Percentiles rank a stretch among this genome's conserved stretches.
phyloP scores from a whole-genome alignment of 2,329 filamentous ascomycete species.

The Rhexocercosporidium sp. region DNA sequence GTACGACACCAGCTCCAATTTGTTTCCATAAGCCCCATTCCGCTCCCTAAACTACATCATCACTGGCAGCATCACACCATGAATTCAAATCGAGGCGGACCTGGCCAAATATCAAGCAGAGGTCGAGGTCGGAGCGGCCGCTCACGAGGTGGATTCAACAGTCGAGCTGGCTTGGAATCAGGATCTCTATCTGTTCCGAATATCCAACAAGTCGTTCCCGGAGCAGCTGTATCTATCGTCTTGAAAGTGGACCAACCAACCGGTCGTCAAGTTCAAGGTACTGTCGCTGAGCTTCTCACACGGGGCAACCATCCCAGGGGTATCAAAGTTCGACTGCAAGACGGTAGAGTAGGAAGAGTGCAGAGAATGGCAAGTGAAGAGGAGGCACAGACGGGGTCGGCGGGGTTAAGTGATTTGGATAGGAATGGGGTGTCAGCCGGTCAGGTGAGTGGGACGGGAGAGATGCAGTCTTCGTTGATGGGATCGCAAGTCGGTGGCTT shows the following conservation, averaged over 20 bases:
- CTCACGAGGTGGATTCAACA: constrained; percentile 9
- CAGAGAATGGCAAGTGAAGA: constrained; percentile 37
- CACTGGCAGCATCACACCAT: background rate
- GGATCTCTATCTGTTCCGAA: constrained; percentile 31
- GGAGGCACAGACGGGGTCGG: constrained; percentile 21
- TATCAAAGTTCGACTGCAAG: constrained; percentile 41
- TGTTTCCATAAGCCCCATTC: background rate
- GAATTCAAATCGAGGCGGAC: constrained; percentile 24
- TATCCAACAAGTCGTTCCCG: constrained; percentile 33
- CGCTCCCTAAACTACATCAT: background rate
- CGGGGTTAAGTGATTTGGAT: constrained; percentile 28
- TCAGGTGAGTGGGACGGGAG: background rate
- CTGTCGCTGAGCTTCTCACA: constrained; percentile 39
- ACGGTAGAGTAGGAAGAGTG: constrained; percentile 41
- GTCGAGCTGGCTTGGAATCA: background rate
- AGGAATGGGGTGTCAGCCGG: constrained; percentile 26
- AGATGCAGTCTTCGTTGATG: background rate
- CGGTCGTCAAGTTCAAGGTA: constrained; percentile 38
- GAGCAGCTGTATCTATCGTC: constrained; percentile 39
- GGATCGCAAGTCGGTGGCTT: background rate
- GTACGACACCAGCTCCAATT: background rate
- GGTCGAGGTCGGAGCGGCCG: constrained; percentile 21
- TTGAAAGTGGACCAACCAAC: constrained; percentile 41
- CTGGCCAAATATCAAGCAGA: constrained; percentile 11
- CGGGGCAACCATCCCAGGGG: constrained; percentile 41